Conservation (phyloP, 2,329 filamentous ascomycete species). For the Trichoderma breve region DNA sequence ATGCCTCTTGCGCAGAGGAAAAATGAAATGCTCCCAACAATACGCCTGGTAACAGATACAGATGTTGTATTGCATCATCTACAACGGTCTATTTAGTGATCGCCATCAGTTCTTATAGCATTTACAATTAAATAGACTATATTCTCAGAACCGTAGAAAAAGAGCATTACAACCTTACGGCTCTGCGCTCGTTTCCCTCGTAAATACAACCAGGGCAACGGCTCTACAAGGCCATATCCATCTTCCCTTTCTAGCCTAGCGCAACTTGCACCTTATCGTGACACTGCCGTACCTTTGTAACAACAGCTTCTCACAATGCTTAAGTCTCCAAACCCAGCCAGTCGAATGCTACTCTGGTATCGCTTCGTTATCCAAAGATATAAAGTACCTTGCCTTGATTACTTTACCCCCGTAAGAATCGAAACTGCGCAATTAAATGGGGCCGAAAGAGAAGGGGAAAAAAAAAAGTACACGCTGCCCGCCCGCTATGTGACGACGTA, state of each 20-base stretch:
- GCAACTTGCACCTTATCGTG: not conserved
- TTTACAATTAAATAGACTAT: not conserved
- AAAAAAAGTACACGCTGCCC: not conserved
- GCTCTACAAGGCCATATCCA: not conserved
- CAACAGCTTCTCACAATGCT: not conserved
- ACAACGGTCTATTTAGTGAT: not conserved
- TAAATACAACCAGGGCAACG: not conserved
- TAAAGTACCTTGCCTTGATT: not conserved
- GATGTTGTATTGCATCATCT: not conserved
- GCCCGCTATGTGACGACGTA: constrained; percentile 5
- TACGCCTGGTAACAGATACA: not conserved
- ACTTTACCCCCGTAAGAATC: not conserved
- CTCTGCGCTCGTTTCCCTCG: not conserved
- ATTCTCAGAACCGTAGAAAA: not conserved
- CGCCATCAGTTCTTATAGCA: not conserved
- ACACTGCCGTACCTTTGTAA: not conserved
- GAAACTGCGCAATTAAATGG: not conserved
- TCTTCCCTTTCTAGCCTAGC: not conserved
- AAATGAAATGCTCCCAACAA: not conserved
- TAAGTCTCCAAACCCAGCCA: not conserved
- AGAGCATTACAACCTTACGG: not conserved
- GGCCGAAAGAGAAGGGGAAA: not conserved
- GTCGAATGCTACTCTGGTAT: not conserved
- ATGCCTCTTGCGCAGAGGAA: not conserved
- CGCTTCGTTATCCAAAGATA: not conserved